These are phyloP conservation scores for Murraya koenigii DNA, from an alignment of 345 rosid species.

Conservation along the genomic window DNA sequence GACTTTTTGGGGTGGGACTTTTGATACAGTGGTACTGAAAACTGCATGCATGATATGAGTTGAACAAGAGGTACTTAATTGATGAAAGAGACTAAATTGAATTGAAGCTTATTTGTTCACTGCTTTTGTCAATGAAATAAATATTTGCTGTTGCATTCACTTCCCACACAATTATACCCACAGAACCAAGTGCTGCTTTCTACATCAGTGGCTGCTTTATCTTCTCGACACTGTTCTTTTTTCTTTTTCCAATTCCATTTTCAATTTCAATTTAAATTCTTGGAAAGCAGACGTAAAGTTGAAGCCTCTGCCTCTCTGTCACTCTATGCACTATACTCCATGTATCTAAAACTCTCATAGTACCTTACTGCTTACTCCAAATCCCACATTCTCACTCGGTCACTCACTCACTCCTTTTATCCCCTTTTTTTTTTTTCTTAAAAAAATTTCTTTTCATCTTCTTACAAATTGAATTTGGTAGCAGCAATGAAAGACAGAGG, in stretches of 20 bases:
- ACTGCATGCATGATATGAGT: background rate
- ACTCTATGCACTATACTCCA: constrained; percentile 23
- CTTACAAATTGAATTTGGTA: background rate
- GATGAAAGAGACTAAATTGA: background rate
- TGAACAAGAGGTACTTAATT: background rate
- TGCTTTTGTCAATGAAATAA: constrained; percentile 25
- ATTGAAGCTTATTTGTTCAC: background rate
- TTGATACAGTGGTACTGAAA: background rate
- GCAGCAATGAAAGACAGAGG: constrained; percentile 82
- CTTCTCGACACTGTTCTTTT: constrained; percentile 16
- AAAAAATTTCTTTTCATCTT: constrained; percentile 3
- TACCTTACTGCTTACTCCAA: constrained; percentile 31
- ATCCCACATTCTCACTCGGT: background rate
- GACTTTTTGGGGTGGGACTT: background rate
- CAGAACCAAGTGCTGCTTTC: constrained; percentile 36
- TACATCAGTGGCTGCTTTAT: constrained; percentile 33
- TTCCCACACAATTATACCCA: constrained; percentile 46
- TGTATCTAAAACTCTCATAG: constrained; percentile 38
- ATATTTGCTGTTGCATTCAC: constrained; percentile 30
- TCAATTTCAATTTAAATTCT: background rate
- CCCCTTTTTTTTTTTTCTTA: constrained; percentile 11
- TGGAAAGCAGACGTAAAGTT: constrained; percentile 62
- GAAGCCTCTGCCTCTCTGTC: constrained; percentile 63
- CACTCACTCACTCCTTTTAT: constrained; percentile 22
- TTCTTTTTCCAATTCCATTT: background rate